phyloP scores from a whole-genome alignment of 371 early-diverging fungal species.

The Mortierella sp. region DNA sequence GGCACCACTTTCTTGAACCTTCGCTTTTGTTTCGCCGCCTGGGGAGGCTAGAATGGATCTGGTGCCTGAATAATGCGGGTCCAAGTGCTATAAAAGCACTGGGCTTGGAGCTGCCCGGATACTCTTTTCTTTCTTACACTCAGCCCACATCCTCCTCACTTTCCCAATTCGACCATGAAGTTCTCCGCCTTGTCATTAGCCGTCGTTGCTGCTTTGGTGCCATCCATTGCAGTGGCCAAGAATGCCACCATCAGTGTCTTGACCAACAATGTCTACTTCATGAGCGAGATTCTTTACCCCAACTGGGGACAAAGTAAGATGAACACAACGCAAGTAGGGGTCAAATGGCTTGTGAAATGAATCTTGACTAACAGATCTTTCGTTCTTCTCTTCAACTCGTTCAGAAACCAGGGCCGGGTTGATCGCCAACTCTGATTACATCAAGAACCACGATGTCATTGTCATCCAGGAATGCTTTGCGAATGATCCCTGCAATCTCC shows the following conservation, averaged over 20 bases:
- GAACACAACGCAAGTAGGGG: neutral
- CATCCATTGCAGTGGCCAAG: constrained; percentile 12
- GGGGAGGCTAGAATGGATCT: too few relatives aligned
- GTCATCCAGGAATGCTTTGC: constrained; percentile 42
- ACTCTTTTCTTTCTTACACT: neutral
- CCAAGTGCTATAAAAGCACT: constrained; percentile 2
- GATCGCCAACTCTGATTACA: constrained; percentile 32
- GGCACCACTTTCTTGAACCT: too few relatives aligned
- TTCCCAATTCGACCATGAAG: constrained; percentile 25
- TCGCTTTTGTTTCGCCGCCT: too few relatives aligned
- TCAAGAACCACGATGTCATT: constrained; percentile 44
- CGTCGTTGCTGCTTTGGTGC: constrained; percentile 9
- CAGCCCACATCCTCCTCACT: neutral
- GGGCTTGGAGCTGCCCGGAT: neutral
- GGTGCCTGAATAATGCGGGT: too few relatives aligned
- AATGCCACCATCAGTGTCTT: constrained; percentile 47
- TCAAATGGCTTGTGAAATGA: too few relatives aligned
- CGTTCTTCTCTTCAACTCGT: neutral
- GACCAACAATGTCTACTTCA: constrained; percentile 42
- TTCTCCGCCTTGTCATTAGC: constrained; percentile 21
- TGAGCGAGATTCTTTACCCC: constrained; percentile 34
- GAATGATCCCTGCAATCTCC: constrained; percentile 14
- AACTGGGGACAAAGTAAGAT: constrained; percentile 51
- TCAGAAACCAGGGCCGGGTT: constrained; percentile 27
- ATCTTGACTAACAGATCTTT: neutral